Conservation (phyloP, 495 filamentous ascomycete genomes). For the Hypoxylon crocopeplum region DNA sequence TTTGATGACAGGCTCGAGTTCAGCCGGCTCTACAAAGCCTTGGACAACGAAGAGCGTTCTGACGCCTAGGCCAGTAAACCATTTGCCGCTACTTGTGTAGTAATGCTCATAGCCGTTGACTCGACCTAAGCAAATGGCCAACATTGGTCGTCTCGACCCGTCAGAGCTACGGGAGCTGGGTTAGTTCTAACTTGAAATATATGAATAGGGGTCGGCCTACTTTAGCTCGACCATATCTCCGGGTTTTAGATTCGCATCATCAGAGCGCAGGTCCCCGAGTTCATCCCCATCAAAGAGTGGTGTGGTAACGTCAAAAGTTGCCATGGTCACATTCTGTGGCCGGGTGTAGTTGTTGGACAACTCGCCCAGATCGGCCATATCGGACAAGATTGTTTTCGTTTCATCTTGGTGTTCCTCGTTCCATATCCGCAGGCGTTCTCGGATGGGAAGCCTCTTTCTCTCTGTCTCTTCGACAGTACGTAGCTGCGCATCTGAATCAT, state of each 20-base stretch:
- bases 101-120: conserved; percentile 70
- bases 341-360: conserved; percentile 39
- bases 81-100: conserved; percentile 75
- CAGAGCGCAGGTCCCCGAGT: conserved; percentile 46
- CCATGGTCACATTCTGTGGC: conserved; percentile 38
- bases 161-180: conserved; percentile 27
- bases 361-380: conserved; percentile 43
- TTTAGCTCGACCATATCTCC: conserved; percentile 77
- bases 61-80: conserved; percentile 61
- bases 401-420: conserved; percentile 52
- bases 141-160: conserved; percentile 52
- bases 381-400: conserved; percentile 40
- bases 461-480: conserved; percentile 23
- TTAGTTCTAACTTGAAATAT: conserved; percentile 5
- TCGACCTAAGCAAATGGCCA: conserved; percentile 75
- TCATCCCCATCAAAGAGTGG: conserved; percentile 48
- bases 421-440: conserved; percentile 63
- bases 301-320: conserved; percentile 47
- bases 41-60: conserved; percentile 68
- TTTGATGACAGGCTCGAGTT: conserved; percentile 65
- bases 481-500: neutral
- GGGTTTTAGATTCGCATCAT: conserved; percentile 55
- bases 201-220: conserved; percentile 45
- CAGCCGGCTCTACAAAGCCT: conserved; percentile 62
- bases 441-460: conserved; percentile 41